Base-by-base conservation (phyloP, 1,284 basidiomycete species). In the Boletus mariae region DNA sequence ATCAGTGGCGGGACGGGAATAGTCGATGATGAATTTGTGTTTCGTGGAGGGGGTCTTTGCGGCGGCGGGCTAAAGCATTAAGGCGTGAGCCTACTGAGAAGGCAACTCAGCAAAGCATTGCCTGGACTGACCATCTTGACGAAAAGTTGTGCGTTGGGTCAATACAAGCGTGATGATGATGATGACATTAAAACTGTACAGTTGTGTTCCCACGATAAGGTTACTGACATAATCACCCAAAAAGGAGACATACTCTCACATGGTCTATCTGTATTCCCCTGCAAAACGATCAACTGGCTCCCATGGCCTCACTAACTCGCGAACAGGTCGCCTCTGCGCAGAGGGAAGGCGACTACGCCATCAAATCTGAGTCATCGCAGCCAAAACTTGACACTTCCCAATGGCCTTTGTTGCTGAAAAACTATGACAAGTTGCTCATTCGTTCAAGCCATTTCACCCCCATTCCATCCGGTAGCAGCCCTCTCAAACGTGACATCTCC, bases 321-420 rank as follows among this genome's bases (percentile, higher is more conserved):
- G 80, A 82, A 53, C 81, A 90, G 67, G 79, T 91, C 53, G 85
- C 82, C 28, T 80, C 83, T 51, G 85, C 82, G 17, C 88, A 91
- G 71, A 73, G 83, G 51, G 74, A 80, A 35, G 89, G 88, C 31
- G 91, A 95, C 68, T 95, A 84, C 65, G 65, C 85, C 50, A 94
- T 96, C 73, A 92, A 94, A 71, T 84, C 90, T 13, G 88, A 93
- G 72, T 73, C 78, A 34, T 73, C 75, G 15, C 75, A 83, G 26
- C 92, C 93, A 20, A 82, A 84, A 63, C 84, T 96, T 37, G 92
- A 98, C 73, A 98, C 96, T 29, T 94, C 94, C 2, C 82, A 98
- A 74, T 99, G 97, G 97, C 97, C 97, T 32, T 79, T 99, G 29
- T 83, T 99, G 11, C 83, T 99, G 59, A 99, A 98, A 83, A 98